Conservation (phyloP, 768 basidiomycete species). For the Pholiota conissans region DNA sequence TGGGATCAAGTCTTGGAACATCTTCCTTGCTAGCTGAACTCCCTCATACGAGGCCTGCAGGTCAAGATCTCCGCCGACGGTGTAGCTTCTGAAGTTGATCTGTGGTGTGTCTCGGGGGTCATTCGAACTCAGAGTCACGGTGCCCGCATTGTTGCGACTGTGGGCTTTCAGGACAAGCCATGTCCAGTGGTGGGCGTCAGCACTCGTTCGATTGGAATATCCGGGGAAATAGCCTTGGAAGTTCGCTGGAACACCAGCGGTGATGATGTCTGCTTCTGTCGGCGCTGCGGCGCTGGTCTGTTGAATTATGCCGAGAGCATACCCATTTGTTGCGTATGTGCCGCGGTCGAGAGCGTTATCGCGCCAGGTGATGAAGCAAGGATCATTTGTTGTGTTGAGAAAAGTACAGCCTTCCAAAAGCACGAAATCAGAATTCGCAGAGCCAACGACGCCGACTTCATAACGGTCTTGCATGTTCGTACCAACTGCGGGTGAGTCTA, state of each 20-base stretch:
- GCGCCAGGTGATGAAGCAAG: constrained; percentile 4
- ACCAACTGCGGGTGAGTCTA: constrained; percentile 1
- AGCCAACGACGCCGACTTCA: constrained; percentile 2
- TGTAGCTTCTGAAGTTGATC: constrained; percentile 4
- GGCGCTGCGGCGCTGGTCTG: neutral
- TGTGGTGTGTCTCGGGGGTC: constrained; percentile 4
- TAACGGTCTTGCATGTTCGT: constrained; percentile 9
- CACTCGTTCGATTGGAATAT: constrained; percentile 1
- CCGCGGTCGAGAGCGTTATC: constrained; percentile 3
- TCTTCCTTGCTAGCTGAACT: constrained; percentile 1
- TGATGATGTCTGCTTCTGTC: constrained; percentile 5
- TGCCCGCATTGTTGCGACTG: constrained; percentile 4
- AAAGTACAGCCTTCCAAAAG: constrained; percentile 1
- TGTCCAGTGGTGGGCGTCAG: neutral
- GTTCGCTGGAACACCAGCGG: constrained; percentile 2
- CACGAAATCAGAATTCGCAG: neutral
- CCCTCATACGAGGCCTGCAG: constrained; percentile 1
- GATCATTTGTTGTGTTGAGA: constrained; percentile 5
- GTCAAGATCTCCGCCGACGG: neutral
- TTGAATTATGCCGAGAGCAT: constrained; percentile 2
- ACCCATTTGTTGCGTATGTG: constrained; percentile 5
- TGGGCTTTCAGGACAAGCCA: constrained; percentile 6
- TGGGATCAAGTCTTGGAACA: neutral
- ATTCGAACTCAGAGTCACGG: constrained; percentile 1
- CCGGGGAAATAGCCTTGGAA: constrained; percentile 6